Conservation (phyloP, 1,284 basidiomycete genomes). For the Marasmius oreades region DNA sequence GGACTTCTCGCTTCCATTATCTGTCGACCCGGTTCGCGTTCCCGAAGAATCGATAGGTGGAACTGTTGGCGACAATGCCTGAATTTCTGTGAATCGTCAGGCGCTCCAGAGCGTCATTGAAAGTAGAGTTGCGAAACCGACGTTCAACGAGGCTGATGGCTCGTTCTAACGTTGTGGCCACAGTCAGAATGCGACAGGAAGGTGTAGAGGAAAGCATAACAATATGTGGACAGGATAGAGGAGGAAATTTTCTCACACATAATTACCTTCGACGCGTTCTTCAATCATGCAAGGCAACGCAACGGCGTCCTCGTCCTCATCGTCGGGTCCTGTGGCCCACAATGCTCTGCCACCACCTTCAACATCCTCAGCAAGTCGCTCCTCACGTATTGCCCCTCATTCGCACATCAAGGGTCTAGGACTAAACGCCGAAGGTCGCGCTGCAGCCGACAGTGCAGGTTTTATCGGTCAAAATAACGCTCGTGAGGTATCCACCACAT, state of each 20-base stretch:
- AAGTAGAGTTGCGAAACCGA: slow-evolving; percentile 29
- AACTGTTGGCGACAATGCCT: slow-evolving; percentile 17
- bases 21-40: slow-evolving; percentile 11
- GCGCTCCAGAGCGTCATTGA: slow-evolving; percentile 8
- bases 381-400: slow-evolving; percentile 86
- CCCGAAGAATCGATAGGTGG: neutral
- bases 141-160: slow-evolving; percentile 43
- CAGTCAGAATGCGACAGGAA: slow-evolving; percentile 44
- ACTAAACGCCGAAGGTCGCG: slow-evolving; percentile 81
- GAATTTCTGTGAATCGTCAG: slow-evolving; percentile 17
- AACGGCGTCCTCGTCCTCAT: slow-evolving; percentile 32
- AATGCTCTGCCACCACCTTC: slow-evolving; percentile 70
- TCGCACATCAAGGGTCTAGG: slow-evolving; percentile 97
- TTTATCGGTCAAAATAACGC: slow-evolving; percentile 92
- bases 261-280: neutral
- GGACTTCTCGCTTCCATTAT: slow-evolving; percentile 12
- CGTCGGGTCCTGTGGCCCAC: slow-evolving; percentile 57
- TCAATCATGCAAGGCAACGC: slow-evolving; percentile 23
- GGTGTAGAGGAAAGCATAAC: slow-evolving; percentile 3
- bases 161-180: slow-evolving; percentile 38
- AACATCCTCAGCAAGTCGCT: slow-evolving; percentile 56
- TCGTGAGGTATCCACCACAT: slow-evolving; percentile 68
- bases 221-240: neutral
- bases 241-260: neutral
- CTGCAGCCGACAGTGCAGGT: slow-evolving; percentile 72